Conservation (phyloP, 2,329 filamentous ascomycete species). For the Sporothrix pallida region DNA sequence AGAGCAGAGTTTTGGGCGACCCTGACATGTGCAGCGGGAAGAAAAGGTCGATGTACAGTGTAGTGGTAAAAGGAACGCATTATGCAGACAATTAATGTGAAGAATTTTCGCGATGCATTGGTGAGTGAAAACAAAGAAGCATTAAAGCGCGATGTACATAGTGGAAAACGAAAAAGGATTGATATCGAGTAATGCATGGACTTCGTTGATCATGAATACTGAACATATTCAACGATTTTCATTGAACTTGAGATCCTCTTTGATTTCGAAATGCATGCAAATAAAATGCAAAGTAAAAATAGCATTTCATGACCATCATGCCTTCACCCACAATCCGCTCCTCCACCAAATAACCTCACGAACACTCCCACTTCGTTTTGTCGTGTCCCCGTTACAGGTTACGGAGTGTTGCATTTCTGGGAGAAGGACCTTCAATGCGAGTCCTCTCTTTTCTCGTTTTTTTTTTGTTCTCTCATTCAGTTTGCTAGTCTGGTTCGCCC, state of each 20-base stretch:
- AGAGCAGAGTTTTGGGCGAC: neutral
- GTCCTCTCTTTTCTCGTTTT: neutral
- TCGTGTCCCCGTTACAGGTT: neutral
- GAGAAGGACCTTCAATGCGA: neutral
- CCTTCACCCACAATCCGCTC: neutral
- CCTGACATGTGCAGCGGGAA: slow-evolving; percentile 15
- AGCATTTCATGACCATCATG: neutral
- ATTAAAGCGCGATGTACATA: no score
- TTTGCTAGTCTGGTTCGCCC: neutral
- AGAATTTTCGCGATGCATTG: neutral
- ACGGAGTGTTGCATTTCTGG: neutral
- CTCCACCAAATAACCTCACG: neutral
- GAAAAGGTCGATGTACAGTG: neutral
- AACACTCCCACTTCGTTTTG: neutral
- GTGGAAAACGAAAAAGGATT: no score
- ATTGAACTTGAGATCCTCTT: no score
- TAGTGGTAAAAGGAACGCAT: neutral
- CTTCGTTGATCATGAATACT: no score
- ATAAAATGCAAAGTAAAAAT: neutral
- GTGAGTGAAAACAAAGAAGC: no score
- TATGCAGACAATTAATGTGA: neutral
- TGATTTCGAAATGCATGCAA: no score
- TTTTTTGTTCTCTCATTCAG: neutral
- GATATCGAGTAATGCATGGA: no score
- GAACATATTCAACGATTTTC: no score